phyloP scores from a whole-genome alignment of 441 rosid genomes.

The Adansonia rubrostipa region DNA sequence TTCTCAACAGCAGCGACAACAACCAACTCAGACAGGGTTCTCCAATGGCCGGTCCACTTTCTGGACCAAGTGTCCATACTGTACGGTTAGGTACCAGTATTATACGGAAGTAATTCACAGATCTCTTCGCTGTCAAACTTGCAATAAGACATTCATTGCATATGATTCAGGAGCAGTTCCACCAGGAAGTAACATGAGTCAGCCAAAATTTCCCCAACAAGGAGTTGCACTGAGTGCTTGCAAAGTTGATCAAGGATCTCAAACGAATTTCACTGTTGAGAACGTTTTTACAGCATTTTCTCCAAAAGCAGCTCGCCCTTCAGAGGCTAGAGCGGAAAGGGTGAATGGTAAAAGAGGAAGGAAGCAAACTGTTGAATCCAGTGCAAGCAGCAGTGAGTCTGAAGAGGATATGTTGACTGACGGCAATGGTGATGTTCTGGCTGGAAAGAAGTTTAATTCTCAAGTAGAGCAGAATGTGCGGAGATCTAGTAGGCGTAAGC shows the following conservation, averaged over 20 bases:
- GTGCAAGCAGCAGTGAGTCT: constrained; percentile 68
- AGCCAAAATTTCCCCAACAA: constrained; percentile 46
- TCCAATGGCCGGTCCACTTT: constrained; percentile 45
- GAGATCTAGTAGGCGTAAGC: constrained; percentile 81
- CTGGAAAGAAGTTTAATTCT: constrained; percentile 35
- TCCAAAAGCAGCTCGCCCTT: constrained; percentile 38
- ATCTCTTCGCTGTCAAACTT: constrained; percentile 50
- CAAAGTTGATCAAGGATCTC: constrained; percentile 47
- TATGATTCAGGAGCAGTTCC: constrained; percentile 46
- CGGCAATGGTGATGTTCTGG: constrained; percentile 45
- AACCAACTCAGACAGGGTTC: constrained; percentile 44
- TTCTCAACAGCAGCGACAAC: constrained; percentile 42
- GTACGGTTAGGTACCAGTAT: constrained; percentile 54
- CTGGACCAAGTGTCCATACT: constrained; percentile 78
- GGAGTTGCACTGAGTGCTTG: constrained; percentile 45
- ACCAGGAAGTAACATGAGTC: constrained; percentile 37
- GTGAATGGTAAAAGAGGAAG: constrained; percentile 52
- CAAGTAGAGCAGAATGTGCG: constrained; percentile 48
- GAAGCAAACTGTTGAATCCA: constrained; percentile 54
- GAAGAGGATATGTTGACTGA: constrained; percentile 42
- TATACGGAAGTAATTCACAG: constrained; percentile 43
- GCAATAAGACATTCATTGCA: constrained; percentile 59
- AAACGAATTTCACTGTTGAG: constrained; percentile 38
- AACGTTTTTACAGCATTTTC: constrained; percentile 37
- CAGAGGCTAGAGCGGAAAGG: constrained; percentile 43